These are phyloP conservation scores for Albatrellus ellisii DNA, from an alignment of 768 basidiomycete genomes.

Conservation along the genomic window DNA sequence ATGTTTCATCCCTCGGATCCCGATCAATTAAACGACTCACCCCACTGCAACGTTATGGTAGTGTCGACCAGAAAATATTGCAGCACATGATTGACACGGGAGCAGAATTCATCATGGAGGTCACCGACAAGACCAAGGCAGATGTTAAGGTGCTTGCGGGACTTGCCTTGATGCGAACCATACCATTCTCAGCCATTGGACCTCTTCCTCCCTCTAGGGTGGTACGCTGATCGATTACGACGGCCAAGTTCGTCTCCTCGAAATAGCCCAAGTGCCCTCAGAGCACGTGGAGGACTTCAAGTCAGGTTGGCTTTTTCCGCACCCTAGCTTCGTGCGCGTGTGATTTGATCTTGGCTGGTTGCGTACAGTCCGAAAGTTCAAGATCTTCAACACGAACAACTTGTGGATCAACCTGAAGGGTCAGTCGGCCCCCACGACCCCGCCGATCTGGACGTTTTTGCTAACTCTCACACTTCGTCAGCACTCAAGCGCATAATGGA, in stretches of 20 bases:
- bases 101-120: constrained; percentile 88
- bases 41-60: neutral
- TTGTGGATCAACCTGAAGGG: constrained; percentile 71
- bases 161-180: too few relatives aligned
- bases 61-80: constrained; percentile 41
- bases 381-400: constrained; percentile 86
- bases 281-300: constrained; percentile 96
- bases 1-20: constrained; percentile 19
- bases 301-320: constrained; percentile 31
- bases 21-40: neutral
- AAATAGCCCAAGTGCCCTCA: constrained; percentile 89
- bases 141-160: constrained; percentile 36
- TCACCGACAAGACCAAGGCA: constrained; percentile 95
- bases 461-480: constrained; percentile 16
- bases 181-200: too few relatives aligned
- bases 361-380: constrained; percentile 67
- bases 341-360: constrained; percentile 2
- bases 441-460: neutral
- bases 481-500: constrained; percentile 90
- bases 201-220: constrained; percentile 28
- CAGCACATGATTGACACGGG: constrained; percentile 75
- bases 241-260: constrained; percentile 75
- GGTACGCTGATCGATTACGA: constrained; percentile 89
- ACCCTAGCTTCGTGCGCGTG: neutral
- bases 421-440: constrained; percentile 15